These are phyloP conservation scores for Taphrina deformans DNA, from an alignment of 1,139 yeast genomes.

Conservation along the genomic window DNA sequence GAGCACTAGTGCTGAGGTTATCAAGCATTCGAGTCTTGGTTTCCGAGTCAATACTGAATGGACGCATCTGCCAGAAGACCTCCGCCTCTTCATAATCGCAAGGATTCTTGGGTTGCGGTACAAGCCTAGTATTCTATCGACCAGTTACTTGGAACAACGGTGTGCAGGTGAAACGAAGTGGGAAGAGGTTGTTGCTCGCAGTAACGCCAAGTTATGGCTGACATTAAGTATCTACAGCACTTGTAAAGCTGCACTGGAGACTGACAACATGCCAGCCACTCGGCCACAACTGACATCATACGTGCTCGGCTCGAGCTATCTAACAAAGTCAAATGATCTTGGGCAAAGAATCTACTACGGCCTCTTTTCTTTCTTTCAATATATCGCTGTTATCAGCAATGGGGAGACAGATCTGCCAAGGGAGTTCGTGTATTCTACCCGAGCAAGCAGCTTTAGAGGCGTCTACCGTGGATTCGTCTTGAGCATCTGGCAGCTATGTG, in stretches of 20 bases:
- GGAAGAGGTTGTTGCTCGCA: not conserved
- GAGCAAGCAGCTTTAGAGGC: slow-evolving; percentile 2
- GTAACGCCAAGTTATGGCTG: slow-evolving; percentile 1
- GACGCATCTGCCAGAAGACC: slow-evolving; percentile 1
- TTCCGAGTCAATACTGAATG: slow-evolving; percentile 4
- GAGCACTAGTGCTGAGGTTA: slow-evolving; percentile 4
- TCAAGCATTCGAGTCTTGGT: slow-evolving; percentile 1
- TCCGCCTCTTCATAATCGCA: not conserved
- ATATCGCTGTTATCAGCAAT: slow-evolving; percentile 16
- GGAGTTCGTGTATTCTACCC: slow-evolving; percentile 6
- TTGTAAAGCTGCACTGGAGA: not conserved
- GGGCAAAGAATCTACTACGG: slow-evolving; percentile 5
- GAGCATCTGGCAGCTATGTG: slow-evolving; percentile 3
- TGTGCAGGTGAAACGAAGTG: not conserved
- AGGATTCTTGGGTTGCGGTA: not conserved
- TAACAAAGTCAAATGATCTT: not conserved
- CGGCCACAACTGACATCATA: not conserved
- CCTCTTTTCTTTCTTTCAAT: slow-evolving; percentile 3
- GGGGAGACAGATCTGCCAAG: slow-evolving; percentile 14
- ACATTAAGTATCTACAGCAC: not conserved
- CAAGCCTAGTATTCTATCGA: not conserved
- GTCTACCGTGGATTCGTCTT: not conserved
- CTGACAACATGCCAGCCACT: not conserved
- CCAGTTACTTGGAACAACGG: not conserved
- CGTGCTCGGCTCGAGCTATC: not conserved